These are phyloP conservation scores for Aspergillus carbonarius DNA, from an alignment of 2,329 filamentous ascomycete genomes.

Conservation along the genomic window DNA sequence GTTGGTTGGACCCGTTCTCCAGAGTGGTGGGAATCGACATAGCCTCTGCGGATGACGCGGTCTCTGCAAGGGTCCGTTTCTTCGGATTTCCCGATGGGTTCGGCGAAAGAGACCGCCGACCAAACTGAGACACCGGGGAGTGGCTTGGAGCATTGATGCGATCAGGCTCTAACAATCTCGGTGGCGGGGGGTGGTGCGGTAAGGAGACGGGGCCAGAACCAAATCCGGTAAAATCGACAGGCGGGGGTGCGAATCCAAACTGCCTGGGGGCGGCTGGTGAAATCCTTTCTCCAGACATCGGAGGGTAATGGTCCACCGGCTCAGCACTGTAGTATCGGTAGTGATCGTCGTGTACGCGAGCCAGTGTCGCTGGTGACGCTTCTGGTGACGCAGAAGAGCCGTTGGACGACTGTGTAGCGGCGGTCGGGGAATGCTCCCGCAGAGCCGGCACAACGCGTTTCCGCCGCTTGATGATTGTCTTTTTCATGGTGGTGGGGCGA, in stretches of 20 bases:
- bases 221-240: conserved; percentile 53
- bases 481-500: conserved; percentile 97
- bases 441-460: conserved; percentile 89
- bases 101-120: conserved; percentile 34
- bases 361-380: conserved; percentile 34
- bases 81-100: conserved; percentile 31
- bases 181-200: conserved; percentile 31
- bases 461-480: conserved; percentile 90
- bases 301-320: conserved; percentile 45
- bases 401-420: conserved; percentile 40
- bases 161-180: conserved; percentile 33
- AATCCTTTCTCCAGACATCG: conserved; percentile 35
- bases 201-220: conserved; percentile 33
- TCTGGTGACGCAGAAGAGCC: conserved; percentile 46
- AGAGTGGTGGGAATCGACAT: conserved; percentile 29
- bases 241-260: conserved; percentile 42
- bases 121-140: conserved; percentile 31
- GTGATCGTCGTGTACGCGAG: conserved; percentile 32
- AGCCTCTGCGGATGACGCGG: conserved; percentile 27
- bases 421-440: conserved; percentile 47
- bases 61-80: conserved; percentile 39
- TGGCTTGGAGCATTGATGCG: conserved; percentile 24
- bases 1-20: conserved; percentile 38
- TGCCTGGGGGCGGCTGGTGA: conserved; percentile 44
- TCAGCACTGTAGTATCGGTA: conserved; percentile 36